phyloP scores from a whole-genome alignment of 2,329 filamentous ascomycete species.

The Aspergillus sp. region DNA sequence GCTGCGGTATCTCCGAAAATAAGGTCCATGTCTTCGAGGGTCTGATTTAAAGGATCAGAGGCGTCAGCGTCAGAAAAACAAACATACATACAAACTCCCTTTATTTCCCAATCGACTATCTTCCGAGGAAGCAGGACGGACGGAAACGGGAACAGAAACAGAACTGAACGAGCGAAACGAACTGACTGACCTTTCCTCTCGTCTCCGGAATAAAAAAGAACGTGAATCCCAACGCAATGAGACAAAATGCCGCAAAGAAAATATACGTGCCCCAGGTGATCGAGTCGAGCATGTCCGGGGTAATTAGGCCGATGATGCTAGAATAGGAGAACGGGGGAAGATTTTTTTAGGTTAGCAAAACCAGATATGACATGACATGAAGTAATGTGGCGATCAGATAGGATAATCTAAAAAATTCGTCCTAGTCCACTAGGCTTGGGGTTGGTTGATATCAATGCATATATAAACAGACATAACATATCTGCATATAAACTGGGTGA shows the following conservation, averaged over 20 bases:
- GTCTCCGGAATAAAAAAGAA: constrained; percentile 38
- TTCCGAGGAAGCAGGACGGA: too few relatives aligned
- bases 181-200: constrained; percentile 30
- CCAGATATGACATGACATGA: background rate
- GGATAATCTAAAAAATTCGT: background rate
- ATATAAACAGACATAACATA: too few relatives aligned
- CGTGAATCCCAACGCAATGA: constrained; percentile 35
- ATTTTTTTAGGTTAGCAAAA: background rate
- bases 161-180: background rate
- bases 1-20: constrained; percentile 43
- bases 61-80: too few relatives aligned
- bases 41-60: constrained; percentile 24
- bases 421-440: too few relatives aligned
- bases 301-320: constrained; percentile 38
- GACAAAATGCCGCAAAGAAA: constrained; percentile 40
- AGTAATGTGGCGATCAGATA: too few relatives aligned
- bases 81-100: too few relatives aligned
- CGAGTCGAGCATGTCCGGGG: constrained; percentile 37
- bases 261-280: constrained; percentile 42
- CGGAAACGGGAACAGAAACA: too few relatives aligned
- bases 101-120: too few relatives aligned
- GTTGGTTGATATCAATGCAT: too few relatives aligned
- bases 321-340: background rate
- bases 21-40: constrained; percentile 58
- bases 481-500: background rate